Base-by-base conservation (phyloP, 108 stramenopile species). In the Schizochytrium sp. region DNA sequence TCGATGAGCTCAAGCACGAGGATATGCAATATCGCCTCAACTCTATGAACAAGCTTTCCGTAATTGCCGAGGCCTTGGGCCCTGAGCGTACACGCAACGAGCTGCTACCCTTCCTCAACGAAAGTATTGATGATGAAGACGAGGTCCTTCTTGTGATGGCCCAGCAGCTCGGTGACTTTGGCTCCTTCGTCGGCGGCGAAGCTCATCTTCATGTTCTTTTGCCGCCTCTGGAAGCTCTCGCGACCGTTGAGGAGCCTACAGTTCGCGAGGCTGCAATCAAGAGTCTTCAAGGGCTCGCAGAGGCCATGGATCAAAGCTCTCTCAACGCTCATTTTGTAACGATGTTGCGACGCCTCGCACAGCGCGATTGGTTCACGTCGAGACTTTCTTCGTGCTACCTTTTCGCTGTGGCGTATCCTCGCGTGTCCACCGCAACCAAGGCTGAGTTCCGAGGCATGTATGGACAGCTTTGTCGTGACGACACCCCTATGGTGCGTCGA, bases 351-450 rank as follows among this genome's bases (percentile, higher is more conserved):
- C 89, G 97, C 56, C 89, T 98, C 89, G 94, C 93, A 41, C 90
- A 89, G 40, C 95, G 96, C 60, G 99, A 99, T 69, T 99, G 98
- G 98, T 99, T 99, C 94, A 98, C 98, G 12, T 93, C 97, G 64
- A 96, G 98, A 72, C 96, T 98, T 5, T 93, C 93, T 61, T 96
- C 96, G 38, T 96, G 95, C 64, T 97, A 96, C 38, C 93, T 97
- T 89, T 61, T 95, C 87, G 91, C 96, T 7, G 88, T 89, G 61
- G 95, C 96, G 4, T 97, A 96, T 89, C 40, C 59, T 5, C 17
- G 60, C 17, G 47, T 89, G 4, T 40, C 89, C 38, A 19, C 73
- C 45, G 53, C 72, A 4, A 45, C 56, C 44, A 87, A 50, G 61
- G 44, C 12, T 41, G 64, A 76, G 56, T 72, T 91, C 59, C 47